Conservation (phyloP, 2,329 filamentous ascomycete genomes). For the Podosphaera xanthii region DNA sequence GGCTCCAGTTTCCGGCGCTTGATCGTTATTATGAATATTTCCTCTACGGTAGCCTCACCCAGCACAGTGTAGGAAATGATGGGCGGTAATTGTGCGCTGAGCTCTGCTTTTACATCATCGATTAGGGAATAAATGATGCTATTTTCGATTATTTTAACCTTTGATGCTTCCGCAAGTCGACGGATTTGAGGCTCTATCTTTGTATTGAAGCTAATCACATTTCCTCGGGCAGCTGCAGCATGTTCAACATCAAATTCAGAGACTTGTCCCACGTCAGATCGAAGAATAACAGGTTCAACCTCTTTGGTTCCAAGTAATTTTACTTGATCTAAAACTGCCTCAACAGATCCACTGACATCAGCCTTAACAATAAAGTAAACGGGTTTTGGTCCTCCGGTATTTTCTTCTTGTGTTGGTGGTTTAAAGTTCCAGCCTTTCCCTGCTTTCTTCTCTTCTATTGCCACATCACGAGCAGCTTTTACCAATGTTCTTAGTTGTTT, state of each 20-base stretch:
- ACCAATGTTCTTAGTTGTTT: conserved; percentile 40
- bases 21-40: conserved; percentile 66
- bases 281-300: conserved; percentile 53
- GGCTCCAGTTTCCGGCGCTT: conserved; percentile 46
- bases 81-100: conserved; percentile 49
- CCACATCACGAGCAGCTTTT: conserved; percentile 25
- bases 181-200: conserved; percentile 42
- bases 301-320: conserved; percentile 65
- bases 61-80: conserved; percentile 45
- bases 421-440: conserved; percentile 6
- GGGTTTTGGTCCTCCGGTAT: conserved; percentile 23
- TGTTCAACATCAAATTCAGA: conserved; percentile 77
- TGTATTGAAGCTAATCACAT: conserved; percentile 74
- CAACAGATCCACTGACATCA: conserved; percentile 81
- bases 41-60: conserved; percentile 69
- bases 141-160: conserved; percentile 61
- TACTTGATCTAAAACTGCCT: conserved; percentile 64
- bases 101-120: conserved; percentile 43
- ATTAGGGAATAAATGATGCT: conserved; percentile 67
- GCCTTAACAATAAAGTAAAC: conserved; percentile 77
- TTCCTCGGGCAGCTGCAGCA: conserved; percentile 50
- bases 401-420: conserved; percentile 13
- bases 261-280: conserved; percentile 54
- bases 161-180: conserved; percentile 42
- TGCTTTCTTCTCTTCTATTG: conserved; percentile 18